Percentiles rank a stretch among this genome's conserved stretches.
These are phyloP conservation scores for Aphanomyces astaci DNA, from an alignment of 352 stramenopile genomes.

Conservation along the genomic window DNA sequence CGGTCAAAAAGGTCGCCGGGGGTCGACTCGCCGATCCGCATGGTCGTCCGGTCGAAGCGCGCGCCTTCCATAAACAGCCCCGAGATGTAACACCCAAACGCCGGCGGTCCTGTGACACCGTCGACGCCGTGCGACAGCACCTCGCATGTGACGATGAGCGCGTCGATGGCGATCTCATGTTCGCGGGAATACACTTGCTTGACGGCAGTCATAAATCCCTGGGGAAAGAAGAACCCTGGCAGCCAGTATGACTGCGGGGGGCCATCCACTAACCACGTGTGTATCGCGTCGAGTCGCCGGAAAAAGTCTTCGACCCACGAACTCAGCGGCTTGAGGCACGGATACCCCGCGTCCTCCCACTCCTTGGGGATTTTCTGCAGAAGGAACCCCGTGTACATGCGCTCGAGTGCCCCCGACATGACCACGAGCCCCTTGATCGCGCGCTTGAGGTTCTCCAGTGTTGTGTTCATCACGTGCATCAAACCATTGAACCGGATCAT, in stretches of 20 bases:
- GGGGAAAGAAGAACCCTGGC: conserved; percentile 93
- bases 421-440: conserved; percentile 87
- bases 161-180: conserved; percentile 88
- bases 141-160: conserved; percentile 77
- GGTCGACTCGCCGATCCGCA: conserved; percentile 82
- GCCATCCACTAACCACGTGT: conserved; percentile 75
- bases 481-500: conserved; percentile 87
- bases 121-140: conserved; percentile 72
- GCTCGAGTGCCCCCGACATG: conserved; percentile 84
- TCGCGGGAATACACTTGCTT: conserved; percentile 90
- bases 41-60: conserved; percentile 67
- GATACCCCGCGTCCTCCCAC: conserved; percentile 87
- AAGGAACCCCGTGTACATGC: conserved; percentile 89
- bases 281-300: conserved; percentile 71
- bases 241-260: conserved; percentile 85
- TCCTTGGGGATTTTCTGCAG: conserved; percentile 82
- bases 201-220: conserved; percentile 92
- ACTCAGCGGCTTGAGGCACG: conserved; percentile 86
- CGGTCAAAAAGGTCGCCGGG: conserved; percentile 84
- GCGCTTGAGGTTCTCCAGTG: conserved; percentile 79
- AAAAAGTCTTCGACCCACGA: conserved; percentile 93
- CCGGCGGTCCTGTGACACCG: conserved; percentile 43
- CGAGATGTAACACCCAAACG: conserved; percentile 90
- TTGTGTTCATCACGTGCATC: conserved; percentile 77
- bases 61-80: conserved; percentile 93